Evolutionary conservation across 495 filamentous ascomycete species (phyloP).

Genomic region (Penicillium alfredii): DNA sequence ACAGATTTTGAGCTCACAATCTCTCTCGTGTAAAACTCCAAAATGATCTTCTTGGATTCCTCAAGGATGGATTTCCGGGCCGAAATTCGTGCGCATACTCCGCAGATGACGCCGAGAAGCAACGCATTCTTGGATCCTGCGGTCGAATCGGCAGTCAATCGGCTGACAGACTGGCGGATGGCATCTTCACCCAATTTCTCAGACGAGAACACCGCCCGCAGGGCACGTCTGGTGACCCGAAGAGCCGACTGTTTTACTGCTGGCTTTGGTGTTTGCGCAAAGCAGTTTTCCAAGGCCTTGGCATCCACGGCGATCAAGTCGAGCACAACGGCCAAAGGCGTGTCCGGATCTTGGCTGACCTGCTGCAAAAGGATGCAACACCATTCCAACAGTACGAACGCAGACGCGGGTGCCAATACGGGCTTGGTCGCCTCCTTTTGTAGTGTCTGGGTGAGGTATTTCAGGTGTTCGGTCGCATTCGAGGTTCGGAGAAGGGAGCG

Average conservation of each 20-base stretch:
- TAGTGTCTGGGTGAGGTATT: slow-evolving; percentile 52
- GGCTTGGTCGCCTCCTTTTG: slow-evolving; percentile 62
- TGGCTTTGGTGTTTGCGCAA: slow-evolving; percentile 53
- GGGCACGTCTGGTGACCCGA: slow-evolving; percentile 63
- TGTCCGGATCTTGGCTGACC: slow-evolving; percentile 41
- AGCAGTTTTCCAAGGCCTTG: slow-evolving; percentile 67
- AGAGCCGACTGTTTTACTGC: slow-evolving; percentile 61
- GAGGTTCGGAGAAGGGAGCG: slow-evolving; percentile 53
- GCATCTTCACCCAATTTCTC: slow-evolving; percentile 50
- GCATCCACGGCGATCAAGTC: slow-evolving; percentile 58
- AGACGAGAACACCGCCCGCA: slow-evolving; percentile 61
- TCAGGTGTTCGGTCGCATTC: slow-evolving; percentile 44
- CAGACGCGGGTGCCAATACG: slow-evolving; percentile 67
- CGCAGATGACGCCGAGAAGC: slow-evolving; percentile 76
- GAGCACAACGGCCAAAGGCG: slow-evolving; percentile 61
- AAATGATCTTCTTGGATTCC: slow-evolving; percentile 60
- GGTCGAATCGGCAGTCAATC: slow-evolving; percentile 57
- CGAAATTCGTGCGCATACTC: slow-evolving; percentile 68
- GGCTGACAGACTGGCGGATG: slow-evolving; percentile 57
- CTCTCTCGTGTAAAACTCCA: slow-evolving; percentile 77
- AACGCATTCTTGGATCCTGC: slow-evolving; percentile 62
- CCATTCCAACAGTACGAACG: slow-evolving; percentile 91
- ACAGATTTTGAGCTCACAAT: slow-evolving; percentile 70
- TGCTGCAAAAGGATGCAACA: slow-evolving; percentile 67
- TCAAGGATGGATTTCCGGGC: slow-evolving; percentile 52